These are phyloP conservation scores for Starmerella apis DNA, from an alignment of 805 yeast genomes.

Conservation along the genomic window DNA sequence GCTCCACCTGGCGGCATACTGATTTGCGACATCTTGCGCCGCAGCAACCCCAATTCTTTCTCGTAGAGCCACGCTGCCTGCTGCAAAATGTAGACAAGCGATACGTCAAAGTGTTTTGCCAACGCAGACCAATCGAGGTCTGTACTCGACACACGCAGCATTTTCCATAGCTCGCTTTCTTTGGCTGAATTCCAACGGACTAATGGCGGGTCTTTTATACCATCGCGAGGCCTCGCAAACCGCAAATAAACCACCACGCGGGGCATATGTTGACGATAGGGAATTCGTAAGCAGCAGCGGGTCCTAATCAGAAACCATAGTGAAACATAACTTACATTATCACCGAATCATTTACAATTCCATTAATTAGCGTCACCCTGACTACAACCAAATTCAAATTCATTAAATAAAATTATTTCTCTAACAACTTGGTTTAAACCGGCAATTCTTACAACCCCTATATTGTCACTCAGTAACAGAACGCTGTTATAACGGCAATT, in stretches of 20 bases:
- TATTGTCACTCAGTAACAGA: too few species aligned
- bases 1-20: background rate
- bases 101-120: constrained; percentile 33
- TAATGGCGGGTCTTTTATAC: constrained; percentile 35
- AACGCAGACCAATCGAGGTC: constrained; percentile 33
- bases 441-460: too few species aligned
- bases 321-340: too few species aligned
- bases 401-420: too few species aligned
- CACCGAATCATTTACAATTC: too few species aligned
- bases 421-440: too few species aligned
- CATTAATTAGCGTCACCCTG: too few species aligned
- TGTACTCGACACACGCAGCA: constrained; percentile 30
- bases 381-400: too few species aligned
- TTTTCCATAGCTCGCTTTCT: constrained; percentile 31
- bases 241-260: constrained; percentile 36
- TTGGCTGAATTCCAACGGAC: constrained; percentile 30
- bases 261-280: constrained; percentile 12
- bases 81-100: constrained; percentile 33
- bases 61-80: constrained; percentile 38
- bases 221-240: constrained; percentile 37
- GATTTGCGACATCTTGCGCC: constrained; percentile 29
- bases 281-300: background rate
- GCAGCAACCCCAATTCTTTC: constrained; percentile 32
- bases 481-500: too few species aligned
- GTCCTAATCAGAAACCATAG: background rate